Evolutionary conservation across 2,329 filamentous ascomycete species (phyloP).

Genomic region (Chrysoporthe deuterocubensis): DNA sequence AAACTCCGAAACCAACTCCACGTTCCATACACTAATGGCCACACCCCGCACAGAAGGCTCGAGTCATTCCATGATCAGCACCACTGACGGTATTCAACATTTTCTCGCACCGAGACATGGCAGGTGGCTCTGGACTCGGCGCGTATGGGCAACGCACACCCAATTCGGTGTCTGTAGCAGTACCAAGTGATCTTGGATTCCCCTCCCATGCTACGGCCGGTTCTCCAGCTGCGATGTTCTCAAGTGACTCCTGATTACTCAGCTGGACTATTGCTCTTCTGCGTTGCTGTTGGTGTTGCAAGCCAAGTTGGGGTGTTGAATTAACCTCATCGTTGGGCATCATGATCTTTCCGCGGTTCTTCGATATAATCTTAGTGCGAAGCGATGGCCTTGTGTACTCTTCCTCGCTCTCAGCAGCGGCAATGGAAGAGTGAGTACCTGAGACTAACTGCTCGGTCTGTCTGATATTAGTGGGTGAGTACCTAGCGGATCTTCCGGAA

Average conservation of each 20-base stretch:
- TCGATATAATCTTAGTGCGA: no score
- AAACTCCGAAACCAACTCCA: no score
- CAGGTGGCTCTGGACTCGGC: not conserved
- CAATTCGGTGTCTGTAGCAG: not conserved
- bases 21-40: no score
- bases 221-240: not conserved
- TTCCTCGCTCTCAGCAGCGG: not conserved
- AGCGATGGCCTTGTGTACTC: not conserved
- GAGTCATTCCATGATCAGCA: not conserved
- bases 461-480: no score
- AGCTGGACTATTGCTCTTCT: not conserved
- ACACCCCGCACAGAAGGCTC: not conserved
- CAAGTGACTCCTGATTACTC: not conserved
- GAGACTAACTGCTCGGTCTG: no score
- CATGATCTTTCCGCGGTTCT: no score
- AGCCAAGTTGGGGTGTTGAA: no score
- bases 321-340: no score
- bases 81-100: not conserved
- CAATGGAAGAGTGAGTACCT: not conserved
- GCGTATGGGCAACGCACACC: not conserved
- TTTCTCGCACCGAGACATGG: not conserved
- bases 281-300: not conserved
- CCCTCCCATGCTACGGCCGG: not conserved
- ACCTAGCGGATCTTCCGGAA: no score
- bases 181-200: not conserved